Percentiles rank a stretch among this genome's conserved stretches.
phyloP scores from a whole-genome alignment of 2,329 filamentous ascomycete genomes.

The Capronia americana region DNA sequence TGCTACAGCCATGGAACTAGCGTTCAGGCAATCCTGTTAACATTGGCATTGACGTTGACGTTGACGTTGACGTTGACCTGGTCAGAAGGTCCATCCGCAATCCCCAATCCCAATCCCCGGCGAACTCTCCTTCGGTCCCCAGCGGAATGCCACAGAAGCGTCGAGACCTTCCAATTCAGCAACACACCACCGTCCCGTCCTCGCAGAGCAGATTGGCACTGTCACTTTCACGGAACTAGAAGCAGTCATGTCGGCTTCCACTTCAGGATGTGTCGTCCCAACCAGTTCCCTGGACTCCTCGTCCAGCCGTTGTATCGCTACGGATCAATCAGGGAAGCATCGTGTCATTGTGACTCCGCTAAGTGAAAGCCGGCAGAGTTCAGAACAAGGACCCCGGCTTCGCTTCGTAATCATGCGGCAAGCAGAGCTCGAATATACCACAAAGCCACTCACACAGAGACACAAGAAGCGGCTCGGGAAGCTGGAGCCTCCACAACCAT shows the following conservation, averaged over 20 bases:
- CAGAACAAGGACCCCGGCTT: background rate
- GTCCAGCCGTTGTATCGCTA: constrained; percentile 5
- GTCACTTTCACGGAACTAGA: background rate
- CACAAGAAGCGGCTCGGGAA: constrained; percentile 1
- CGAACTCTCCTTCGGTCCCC: background rate
- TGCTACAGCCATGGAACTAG: background rate
- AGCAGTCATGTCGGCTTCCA: background rate
- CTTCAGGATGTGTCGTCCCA: background rate
- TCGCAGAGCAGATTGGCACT: background rate
- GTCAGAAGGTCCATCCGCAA: background rate
- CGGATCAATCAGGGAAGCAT: constrained; percentile 8
- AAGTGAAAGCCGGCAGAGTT: background rate
- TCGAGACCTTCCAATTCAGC: background rate
- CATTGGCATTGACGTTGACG: too few species aligned
- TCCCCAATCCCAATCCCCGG: too few species aligned
- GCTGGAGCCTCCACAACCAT: background rate
- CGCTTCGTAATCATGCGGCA: constrained; percentile 4
- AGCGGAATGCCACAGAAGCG: background rate
- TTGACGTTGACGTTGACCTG: background rate
- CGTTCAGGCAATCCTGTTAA: background rate
- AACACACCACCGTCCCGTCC: background rate
- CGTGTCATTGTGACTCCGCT: background rate
- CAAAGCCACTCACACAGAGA: background rate
- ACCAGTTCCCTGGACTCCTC: background rate
- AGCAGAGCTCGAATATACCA: background rate